These are phyloP conservation scores for Xylariales sp. DNA, from an alignment of 2,329 filamentous ascomycete genomes.

Conservation along the genomic window DNA sequence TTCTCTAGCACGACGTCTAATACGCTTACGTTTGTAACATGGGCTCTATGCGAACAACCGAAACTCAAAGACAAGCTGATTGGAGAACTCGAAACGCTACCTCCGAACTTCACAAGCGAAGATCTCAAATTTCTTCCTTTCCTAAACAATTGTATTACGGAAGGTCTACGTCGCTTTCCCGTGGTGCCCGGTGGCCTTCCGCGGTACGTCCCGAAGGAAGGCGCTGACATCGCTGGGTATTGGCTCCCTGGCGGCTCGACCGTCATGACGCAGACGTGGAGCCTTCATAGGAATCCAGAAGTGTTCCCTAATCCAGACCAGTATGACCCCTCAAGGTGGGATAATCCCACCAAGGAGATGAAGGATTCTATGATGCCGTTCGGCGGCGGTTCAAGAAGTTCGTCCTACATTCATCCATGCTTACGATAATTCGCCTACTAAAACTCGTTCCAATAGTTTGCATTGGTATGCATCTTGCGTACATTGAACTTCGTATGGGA, in stretches of 20 bases:
- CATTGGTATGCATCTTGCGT: constrained; percentile 67
- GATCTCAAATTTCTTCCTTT: constrained; percentile 54
- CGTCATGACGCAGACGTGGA: constrained; percentile 58
- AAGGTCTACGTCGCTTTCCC: constrained; percentile 58
- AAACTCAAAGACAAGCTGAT: constrained; percentile 50
- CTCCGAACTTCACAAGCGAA: constrained; percentile 46
- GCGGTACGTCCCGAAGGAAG: constrained; percentile 54
- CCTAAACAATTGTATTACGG: constrained; percentile 57
- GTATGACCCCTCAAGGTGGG: constrained; percentile 55
- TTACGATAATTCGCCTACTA: constrained; percentile 1
- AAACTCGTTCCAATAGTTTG: constrained; percentile 54
- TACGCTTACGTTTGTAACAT: constrained; percentile 61
- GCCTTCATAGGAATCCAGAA: constrained; percentile 57
- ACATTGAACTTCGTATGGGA: constrained; percentile 65
- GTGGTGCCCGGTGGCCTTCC: constrained; percentile 56
- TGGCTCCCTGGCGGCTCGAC: constrained; percentile 55
- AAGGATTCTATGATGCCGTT: constrained; percentile 64
- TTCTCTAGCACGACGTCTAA: constrained; percentile 57
- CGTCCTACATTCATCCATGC: constrained; percentile 18
- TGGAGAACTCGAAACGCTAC: constrained; percentile 42
- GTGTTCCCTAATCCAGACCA: constrained; percentile 56
- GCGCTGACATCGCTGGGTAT: constrained; percentile 54
- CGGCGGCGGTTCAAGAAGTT: constrained; percentile 62
- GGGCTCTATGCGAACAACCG: constrained; percentile 51
- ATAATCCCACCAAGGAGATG: constrained; percentile 50